These are phyloP conservation scores for Ceratocystis lukuohia DNA, from an alignment of 2,329 filamentous ascomycete species.

Conservation along the genomic window DNA sequence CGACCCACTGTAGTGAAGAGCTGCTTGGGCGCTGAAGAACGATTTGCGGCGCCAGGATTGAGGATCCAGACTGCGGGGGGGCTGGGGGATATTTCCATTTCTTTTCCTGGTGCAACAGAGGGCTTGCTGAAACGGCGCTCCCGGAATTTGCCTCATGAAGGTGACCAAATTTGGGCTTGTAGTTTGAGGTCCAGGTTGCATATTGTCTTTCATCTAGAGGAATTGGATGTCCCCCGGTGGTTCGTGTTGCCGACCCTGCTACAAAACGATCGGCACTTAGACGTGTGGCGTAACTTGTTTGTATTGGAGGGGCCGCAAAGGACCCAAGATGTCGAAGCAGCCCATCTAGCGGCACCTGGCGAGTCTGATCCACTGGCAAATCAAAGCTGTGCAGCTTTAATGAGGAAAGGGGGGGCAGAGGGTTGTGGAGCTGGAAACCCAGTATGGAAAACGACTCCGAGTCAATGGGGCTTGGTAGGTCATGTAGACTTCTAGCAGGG, in stretches of 20 bases:
- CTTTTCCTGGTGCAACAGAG: no score
- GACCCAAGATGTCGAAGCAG: neutral
- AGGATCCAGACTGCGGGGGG: no score
- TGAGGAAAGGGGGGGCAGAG: neutral
- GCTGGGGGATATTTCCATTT: no score
- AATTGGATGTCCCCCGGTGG: neutral
- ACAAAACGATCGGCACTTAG: slow-evolving; percentile 10
- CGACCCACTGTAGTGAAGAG: no score
- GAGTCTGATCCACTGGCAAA: neutral
- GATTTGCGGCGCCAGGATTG: no score
- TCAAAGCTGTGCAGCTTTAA: neutral
- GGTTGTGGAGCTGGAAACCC: neutral
- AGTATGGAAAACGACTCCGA: neutral
- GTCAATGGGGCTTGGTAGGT: neutral
- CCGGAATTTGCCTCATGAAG: no score
- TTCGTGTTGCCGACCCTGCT: slow-evolving; percentile 4
- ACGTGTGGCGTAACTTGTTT: slow-evolving; percentile 3
- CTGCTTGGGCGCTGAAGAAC: no score
- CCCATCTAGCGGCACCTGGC: slow-evolving; percentile 1
- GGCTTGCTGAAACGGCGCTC: no score
- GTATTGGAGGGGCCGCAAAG: neutral
- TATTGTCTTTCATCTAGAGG: neutral
- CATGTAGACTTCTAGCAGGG: neutral
- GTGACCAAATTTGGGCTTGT: no score
- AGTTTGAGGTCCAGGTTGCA: neutral